Base-by-base conservation (phyloP, 441 rosid species). In the Adansonia madagascariensis region DNA sequence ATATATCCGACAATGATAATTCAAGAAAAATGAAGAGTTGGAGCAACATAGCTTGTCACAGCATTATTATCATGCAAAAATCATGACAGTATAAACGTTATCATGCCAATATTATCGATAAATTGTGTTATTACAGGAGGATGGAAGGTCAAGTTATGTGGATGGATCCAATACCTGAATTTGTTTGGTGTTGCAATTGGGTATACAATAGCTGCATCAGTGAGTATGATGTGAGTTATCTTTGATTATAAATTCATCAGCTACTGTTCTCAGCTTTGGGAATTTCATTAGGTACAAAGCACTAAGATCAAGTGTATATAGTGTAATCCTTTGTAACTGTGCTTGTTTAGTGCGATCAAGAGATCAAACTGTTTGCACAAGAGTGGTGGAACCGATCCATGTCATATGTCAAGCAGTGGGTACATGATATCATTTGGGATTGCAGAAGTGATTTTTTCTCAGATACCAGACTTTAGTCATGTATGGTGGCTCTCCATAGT, bases 401-500 rank as follows among this genome's bases (percentile, higher is more conserved):
- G 94, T 77, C 90, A 89, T 81, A 89, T 87, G 91, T 89, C 91
- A 0, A 91, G 91, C 83, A 89, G 85, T n/a, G 82, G 83, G 4
- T 91, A 85, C 80, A 89, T 91, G 94, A 88, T 86, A 64, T 74
- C 86, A 41, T 91, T 91, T 43, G 92, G 91, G 63, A 74, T 85
- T 31, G 80, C 81, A 15, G 90, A 90, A 84, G 79, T 89, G 27
- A 73, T 89, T 18, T 83, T 90, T 76, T 89, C 91, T 46, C 94
- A 91, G 74, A 75, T 91, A 79, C 94, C 90, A n/a, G 91, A 89
- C 71, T 89, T 90, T 62, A 89, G 86, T 71, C 88, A 86, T 73
- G 85, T 89, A 35, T 88, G 91, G 89, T 89, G 91, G 92, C 87
- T 90, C 80, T 90, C 94, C 39, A 86, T 89, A 73, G 92, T 88